Evolutionary conservation across 2,329 filamentous ascomycete species (phyloP).

Genomic region (Diaporthe citrichinensis): DNA sequence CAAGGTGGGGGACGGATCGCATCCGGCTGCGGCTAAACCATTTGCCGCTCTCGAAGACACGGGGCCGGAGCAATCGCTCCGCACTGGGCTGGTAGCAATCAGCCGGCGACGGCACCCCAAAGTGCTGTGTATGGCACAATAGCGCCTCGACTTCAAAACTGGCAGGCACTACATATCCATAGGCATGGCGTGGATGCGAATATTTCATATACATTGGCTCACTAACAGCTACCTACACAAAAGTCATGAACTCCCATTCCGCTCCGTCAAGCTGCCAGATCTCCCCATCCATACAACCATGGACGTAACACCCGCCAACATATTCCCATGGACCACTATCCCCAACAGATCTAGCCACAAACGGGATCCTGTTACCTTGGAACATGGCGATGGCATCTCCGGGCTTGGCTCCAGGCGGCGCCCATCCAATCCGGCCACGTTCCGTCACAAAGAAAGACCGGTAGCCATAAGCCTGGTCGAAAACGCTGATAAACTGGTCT

Average conservation of each 20-base stretch:
- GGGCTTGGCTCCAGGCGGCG: not conserved
- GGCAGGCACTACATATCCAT: too few relatives aligned
- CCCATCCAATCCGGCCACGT: not conserved
- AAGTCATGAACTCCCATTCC: not conserved
- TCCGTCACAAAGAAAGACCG: not conserved
- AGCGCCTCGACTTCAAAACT: too few relatives aligned
- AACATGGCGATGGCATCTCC: conserved; percentile 13
- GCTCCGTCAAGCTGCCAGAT: not conserved
- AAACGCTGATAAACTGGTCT: not conserved
- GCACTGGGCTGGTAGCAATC: too few relatives aligned
- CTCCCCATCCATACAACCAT: not conserved
- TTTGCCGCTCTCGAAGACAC: too few relatives aligned
- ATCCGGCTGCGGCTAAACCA: too few relatives aligned
- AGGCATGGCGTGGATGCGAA: too few relatives aligned
- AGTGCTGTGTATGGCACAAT: too few relatives aligned
- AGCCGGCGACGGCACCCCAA: too few relatives aligned
- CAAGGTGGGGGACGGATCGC: not conserved
- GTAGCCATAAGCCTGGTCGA: not conserved
- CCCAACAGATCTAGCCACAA: not conserved
- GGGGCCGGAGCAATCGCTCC: too few relatives aligned
- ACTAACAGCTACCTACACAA: too few relatives aligned
- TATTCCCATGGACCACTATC: not conserved
- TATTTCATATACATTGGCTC: too few relatives aligned
- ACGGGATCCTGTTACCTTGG: not conserved
- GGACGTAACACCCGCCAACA: not conserved